Conservation (phyloP, 768 basidiomycete species). For the Phylloporus scabripes region DNA sequence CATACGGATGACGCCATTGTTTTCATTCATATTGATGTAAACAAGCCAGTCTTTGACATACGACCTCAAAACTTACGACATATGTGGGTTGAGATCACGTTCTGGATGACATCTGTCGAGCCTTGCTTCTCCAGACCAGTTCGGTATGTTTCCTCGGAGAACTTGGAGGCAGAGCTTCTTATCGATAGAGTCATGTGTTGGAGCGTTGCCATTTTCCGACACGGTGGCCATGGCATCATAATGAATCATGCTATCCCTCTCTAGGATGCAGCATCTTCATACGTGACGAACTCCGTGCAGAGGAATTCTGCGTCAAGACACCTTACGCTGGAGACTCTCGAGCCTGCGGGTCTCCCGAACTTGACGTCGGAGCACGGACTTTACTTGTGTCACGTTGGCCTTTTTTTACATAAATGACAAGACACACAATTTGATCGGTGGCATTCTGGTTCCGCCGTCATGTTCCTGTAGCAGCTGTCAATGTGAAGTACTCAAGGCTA, state of each 20-base stretch:
- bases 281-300: background rate
- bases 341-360: background rate
- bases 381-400: background rate
- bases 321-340: background rate
- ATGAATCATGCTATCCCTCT: background rate
- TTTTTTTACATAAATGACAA: background rate
- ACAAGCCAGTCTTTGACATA: background rate
- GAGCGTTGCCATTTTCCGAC: background rate
- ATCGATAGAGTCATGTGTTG: slow-evolving; percentile 5
- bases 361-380: background rate
- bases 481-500: background rate
- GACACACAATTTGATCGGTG: background rate
- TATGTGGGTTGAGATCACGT: background rate
- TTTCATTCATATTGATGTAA: slow-evolving; percentile 8
- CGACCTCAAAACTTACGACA: slow-evolving; percentile 8
- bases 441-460: background rate
- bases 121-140: slow-evolving; percentile 3
- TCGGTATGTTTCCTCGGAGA: slow-evolving; percentile 17
- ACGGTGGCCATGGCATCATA: background rate
- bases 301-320: background rate
- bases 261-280: background rate
- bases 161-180: background rate
- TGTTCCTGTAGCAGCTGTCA: background rate
- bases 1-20: slow-evolving; percentile 9
- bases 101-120: slow-evolving; percentile 1